Evolutionary conservation across 139 green algal genomes (phyloP).

Genomic region (Tetradesmus obliquus): DNA sequence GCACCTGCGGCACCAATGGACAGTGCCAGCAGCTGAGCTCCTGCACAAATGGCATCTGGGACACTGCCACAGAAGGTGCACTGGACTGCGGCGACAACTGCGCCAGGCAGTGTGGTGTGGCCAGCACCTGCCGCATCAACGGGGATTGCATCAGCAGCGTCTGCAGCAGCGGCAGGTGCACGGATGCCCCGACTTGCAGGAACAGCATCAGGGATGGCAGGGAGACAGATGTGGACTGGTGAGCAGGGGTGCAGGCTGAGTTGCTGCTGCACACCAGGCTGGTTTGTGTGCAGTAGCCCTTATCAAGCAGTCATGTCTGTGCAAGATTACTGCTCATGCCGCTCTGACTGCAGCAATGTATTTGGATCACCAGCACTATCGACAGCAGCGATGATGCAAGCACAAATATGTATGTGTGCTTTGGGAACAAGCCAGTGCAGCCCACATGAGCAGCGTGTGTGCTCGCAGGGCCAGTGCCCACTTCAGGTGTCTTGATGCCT

Average conservation of each 20-base stretch:
- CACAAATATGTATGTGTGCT: neutral
- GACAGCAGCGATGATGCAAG: too few species aligned
- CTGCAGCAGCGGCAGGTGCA: neutral
- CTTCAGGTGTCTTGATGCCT: neutral
- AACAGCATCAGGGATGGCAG: constrained; percentile 17
- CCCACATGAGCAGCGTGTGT: neutral
- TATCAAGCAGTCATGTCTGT: neutral
- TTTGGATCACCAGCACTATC: neutral
- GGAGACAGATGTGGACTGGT: constrained; percentile 17
- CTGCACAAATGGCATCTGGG: constrained; percentile 8
- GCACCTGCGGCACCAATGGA: neutral
- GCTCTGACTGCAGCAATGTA: neutral
- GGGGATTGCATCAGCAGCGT: constrained; percentile 27
- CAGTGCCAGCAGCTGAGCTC: neutral
- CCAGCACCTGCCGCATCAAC: neutral
- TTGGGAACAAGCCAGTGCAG: neutral
- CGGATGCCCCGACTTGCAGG: constrained; percentile 14
- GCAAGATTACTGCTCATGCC: neutral
- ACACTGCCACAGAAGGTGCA: neutral
- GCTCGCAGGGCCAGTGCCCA: neutral
- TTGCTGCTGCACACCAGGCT: neutral
- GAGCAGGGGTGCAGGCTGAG: neutral
- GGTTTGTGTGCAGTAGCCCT: neutral
- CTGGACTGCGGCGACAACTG: constrained; percentile 14
- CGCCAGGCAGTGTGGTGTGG: neutral